phyloP scores from a whole-genome alignment of 164 flowering plant genomes.

The Dillenia suffruticosa region DNA sequence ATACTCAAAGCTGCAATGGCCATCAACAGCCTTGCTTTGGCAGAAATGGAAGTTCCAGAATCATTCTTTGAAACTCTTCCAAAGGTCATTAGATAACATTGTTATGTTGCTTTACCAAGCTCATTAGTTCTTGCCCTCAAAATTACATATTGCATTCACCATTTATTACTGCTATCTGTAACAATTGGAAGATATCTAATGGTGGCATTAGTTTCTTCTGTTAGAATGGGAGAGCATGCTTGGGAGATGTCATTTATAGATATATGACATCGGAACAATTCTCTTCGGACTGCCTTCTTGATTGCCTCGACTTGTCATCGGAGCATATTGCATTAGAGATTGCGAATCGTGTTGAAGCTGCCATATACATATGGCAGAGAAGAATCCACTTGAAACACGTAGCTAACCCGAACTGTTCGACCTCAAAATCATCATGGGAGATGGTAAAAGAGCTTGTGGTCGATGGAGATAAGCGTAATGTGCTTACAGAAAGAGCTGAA shows the following conservation, averaged over 20 bases:
- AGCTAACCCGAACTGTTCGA: constrained; percentile 37
- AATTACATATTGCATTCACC: no score
- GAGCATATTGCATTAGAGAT: constrained; percentile 86
- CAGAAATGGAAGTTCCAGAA: constrained; percentile 95
- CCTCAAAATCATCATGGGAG: constrained; percentile 81
- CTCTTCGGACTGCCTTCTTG: constrained; percentile 88
- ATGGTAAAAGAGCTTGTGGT: constrained; percentile 81
- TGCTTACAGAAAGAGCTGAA: constrained; percentile 88
- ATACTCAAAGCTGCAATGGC: constrained; percentile 93
- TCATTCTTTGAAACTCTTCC: constrained; percentile 85
- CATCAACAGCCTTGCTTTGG: constrained; percentile 67
- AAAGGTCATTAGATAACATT: constrained; percentile 43
- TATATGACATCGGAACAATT: constrained; percentile 92
- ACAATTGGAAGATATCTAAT: no score
- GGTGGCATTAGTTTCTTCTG: not conserved
- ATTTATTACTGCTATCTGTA: no score
- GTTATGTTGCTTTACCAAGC: no score
- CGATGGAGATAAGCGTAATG: constrained; percentile 77
- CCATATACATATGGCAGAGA: constrained; percentile 80
- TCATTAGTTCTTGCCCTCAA: no score
- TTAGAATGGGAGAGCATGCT: constrained; percentile 84
- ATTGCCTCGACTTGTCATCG: constrained; percentile 81
- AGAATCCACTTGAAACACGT: constrained; percentile 43
- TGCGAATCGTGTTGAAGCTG: constrained; percentile 88
- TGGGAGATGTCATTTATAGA: constrained; percentile 85